Evolutionary conservation across 2,329 filamentous ascomycete species (phyloP).

Genomic region (Pseudohalonectria lignicola): DNA sequence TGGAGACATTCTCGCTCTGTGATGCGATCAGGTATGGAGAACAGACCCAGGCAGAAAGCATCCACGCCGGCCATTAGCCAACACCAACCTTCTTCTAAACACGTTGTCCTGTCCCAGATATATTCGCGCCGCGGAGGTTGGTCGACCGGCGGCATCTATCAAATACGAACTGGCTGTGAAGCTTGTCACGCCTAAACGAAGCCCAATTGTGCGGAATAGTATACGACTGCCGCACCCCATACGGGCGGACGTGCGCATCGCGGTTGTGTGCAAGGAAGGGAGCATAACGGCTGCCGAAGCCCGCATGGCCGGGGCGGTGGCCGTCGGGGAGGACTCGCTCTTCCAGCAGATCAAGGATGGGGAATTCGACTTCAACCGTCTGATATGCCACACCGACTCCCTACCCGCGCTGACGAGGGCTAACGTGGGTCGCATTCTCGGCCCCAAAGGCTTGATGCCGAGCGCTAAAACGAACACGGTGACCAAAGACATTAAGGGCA

Average conservation of each 20-base stretch:
- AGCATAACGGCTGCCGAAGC: slow-evolving; percentile 67
- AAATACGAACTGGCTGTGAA: slow-evolving; percentile 89
- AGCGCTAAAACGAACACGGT: slow-evolving; percentile 81
- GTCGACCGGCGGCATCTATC: slow-evolving; percentile 55
- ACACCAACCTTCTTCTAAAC: slow-evolving; percentile 5
- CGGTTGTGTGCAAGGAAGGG: slow-evolving; percentile 79
- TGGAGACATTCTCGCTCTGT: slow-evolving; percentile 68
- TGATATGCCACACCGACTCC: slow-evolving; percentile 74
- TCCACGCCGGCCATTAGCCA: background rate
- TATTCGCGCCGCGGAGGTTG: slow-evolving; percentile 85
- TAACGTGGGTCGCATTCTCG: slow-evolving; percentile 67
- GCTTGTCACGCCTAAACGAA: slow-evolving; percentile 73
- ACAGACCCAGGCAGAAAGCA: too few relatives aligned
- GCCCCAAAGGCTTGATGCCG: slow-evolving; percentile 88
- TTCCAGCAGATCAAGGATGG: slow-evolving; percentile 68
- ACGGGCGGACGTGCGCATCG: slow-evolving; percentile 78
- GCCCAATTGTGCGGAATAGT: slow-evolving; percentile 76
- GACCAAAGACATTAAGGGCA: slow-evolving; percentile 63
- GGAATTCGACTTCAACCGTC: slow-evolving; percentile 76
- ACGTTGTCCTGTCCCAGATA: slow-evolving; percentile 48
- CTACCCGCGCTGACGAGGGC: slow-evolving; percentile 73
- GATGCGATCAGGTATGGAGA: slow-evolving; percentile 76
- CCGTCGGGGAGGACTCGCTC: slow-evolving; percentile 77
- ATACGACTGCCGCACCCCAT: slow-evolving; percentile 83
- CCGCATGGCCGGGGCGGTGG: slow-evolving; percentile 62